A percentile compares a stretch with the other conserved stretches of the same genome.
Conservation (phyloP, 2,329 filamentous ascomycete species). For the Stachybotrys echinatus region DNA sequence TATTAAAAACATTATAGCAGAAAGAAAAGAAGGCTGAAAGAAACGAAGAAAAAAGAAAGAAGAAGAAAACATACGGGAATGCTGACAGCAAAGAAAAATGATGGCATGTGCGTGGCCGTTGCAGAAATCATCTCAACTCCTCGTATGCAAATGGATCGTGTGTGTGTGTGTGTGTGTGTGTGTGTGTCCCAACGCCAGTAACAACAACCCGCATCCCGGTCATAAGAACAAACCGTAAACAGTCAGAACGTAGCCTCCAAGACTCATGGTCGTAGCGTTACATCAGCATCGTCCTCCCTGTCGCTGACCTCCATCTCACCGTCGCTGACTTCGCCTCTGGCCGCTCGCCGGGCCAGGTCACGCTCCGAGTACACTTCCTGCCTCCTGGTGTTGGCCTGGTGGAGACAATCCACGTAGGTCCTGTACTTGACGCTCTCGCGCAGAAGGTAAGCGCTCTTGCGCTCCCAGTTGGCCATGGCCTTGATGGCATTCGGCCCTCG, state of each 20-base stretch:
- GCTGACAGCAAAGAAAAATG: too few species aligned
- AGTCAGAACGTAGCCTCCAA: too few species aligned
- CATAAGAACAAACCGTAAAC: not conserved
- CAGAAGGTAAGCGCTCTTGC: conserved; percentile 86
- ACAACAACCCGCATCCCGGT: not conserved
- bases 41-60: not conserved
- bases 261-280: conserved; percentile 25
- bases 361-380: conserved; percentile 64
- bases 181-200: not conserved
- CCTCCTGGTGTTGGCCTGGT: conserved; percentile 64
- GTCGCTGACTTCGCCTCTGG: conserved; percentile 39
- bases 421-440: conserved; percentile 95
- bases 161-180: not conserved
- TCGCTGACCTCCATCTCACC: conserved; percentile 28
- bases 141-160: not conserved
- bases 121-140: not conserved
- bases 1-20: not conserved
- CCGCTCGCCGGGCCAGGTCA: conserved; percentile 43
- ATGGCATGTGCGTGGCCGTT: not conserved
- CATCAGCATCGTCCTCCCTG: conserved; percentile 25
- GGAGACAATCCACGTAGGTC: conserved; percentile 85
- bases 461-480: conserved; percentile 96
- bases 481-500: conserved; percentile 74
- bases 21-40: not conserved
- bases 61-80: not conserved